Base-by-base conservation (phyloP, 805 yeast species). In the Saccharomycopsis sp. region DNA sequence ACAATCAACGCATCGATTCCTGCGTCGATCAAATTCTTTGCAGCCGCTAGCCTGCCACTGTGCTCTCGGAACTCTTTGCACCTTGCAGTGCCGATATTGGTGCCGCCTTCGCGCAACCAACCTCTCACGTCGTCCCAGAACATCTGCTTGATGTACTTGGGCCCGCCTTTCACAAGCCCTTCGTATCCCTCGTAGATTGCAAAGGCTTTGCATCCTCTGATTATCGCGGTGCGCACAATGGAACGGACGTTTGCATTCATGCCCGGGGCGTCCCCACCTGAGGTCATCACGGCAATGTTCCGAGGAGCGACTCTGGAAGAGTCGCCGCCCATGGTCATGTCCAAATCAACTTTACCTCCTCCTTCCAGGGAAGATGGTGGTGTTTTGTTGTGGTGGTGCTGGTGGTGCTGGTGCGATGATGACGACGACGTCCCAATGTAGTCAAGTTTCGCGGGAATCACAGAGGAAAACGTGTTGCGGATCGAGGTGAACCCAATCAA, bases 221-320 rank as follows among this genome's bases (percentile, higher is more conserved):
- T 69, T 45, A 80, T 71, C n/a, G 80, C 76, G 0, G 85, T 70
- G 44, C 88, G 62, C 4, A 80, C 77, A 34, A 80, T 80, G 3
- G 86, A 84, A 47, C 87, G 62, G 18, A 80, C 87, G 26, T 75
- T 77, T 3, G 86, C 78, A 55, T 78, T 77, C 88, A 80, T 80
- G 49, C 88, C 88, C 6, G 82, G 88, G 21, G 86, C 79, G 54
- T 80, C 88, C 52, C 88, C 88, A 45, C 88, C 88, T 1, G 85
- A 77, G 1, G 87, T 80, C 85, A 80, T 79, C 12, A 80, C 82
- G 1, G 79, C 88, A 45, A 80, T 76, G 58, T 77, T 66, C 60
- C 69, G 62, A 54, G 57, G 22, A 22, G 12, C 30, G 20, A 34
- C 30, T 18, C 16, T 2, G 13, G 30, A 30, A 18, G 2, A 12